Evolutionary conservation across 805 yeast genomes (phyloP), one percentile per base, ranked within the genome.

Genomic region (Schwanniomyces yamadae): DNA sequence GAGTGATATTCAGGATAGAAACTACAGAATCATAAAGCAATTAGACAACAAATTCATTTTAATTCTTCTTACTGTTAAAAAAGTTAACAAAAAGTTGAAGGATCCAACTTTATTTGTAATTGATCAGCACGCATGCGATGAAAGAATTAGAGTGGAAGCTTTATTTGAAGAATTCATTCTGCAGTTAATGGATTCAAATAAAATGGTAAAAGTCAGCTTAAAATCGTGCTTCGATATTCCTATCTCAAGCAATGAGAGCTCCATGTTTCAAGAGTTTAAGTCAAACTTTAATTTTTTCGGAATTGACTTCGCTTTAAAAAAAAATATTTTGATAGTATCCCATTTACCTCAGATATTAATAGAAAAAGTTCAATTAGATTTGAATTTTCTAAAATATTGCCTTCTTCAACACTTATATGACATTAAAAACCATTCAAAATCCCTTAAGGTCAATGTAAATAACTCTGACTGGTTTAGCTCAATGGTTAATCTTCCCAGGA

Each of bases 121-220:
- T 4, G 96, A 88, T 52, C 96, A 87, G 49, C 96, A 88, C 63
- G 95, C 95, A 0, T 77, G 82, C 36, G 95, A 84, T 57, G 95
- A 88, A 52, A 57, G 96, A 36, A 66, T 84, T 0, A 65, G 66
- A 30, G 72, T 83, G 2, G 96, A 88, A 47, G 33, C 40, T 1
- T 48, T 71, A 9, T 57, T 77, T n/a, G 43, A 52, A 22, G 66
- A 64, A 3, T 63, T 67, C 36, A 48, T 76, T 3, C 28, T 40
- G 5, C 41, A 44, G 7, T 63, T 58, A 1, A 23, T 52, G 4
- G 54, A 54, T 10, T 56, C 11, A 40, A 33, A 4, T 38, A 50
- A 5, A 27, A 49, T n/a, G 63, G 49, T 45, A 17, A 40, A 23
- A 2, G 13, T 31, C 12, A 6, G 17, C 22, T 18, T 48, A 14